These are phyloP conservation scores for Populus hybrid DNA, from an alignment of 441 rosid species.

Conservation along the genomic window DNA sequence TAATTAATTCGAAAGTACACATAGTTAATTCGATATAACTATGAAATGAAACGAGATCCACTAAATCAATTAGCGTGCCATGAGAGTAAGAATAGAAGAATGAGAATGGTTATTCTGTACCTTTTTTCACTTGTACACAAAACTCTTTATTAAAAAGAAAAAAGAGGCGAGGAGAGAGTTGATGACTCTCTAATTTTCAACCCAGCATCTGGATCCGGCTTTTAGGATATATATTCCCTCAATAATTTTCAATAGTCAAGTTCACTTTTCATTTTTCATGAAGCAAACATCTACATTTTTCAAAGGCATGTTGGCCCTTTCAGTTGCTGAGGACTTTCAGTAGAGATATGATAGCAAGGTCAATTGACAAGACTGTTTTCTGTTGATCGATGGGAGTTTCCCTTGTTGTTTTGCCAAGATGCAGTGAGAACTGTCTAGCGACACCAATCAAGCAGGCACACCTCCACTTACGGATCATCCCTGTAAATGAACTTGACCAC, in stretches of 20 bases:
- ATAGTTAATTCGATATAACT: background rate
- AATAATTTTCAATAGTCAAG: conserved; percentile 17
- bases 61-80: background rate
- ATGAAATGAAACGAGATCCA: background rate
- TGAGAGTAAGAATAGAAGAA: background rate
- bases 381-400: background rate
- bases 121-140: background rate
- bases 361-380: background rate
- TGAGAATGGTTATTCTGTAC: background rate
- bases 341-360: background rate
- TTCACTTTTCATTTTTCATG: conserved; percentile 4
- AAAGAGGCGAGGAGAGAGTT: conserved; percentile 4
- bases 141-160: background rate
- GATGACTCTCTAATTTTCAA: conserved; percentile 3
- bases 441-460: conserved; percentile 10
- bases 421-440: background rate
- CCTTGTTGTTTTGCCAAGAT: background rate
- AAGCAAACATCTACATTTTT: background rate
- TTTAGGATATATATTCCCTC: conserved; percentile 8
- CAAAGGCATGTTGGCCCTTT: conserved; percentile 13
- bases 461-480: conserved; percentile 20
- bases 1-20: background rate
- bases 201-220: conserved; percentile 18
- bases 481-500: conserved; percentile 16
- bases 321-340: conserved; percentile 7